Conservation (phyloP, 352 stramenopile species). For the Pythium phragmiticola region DNA sequence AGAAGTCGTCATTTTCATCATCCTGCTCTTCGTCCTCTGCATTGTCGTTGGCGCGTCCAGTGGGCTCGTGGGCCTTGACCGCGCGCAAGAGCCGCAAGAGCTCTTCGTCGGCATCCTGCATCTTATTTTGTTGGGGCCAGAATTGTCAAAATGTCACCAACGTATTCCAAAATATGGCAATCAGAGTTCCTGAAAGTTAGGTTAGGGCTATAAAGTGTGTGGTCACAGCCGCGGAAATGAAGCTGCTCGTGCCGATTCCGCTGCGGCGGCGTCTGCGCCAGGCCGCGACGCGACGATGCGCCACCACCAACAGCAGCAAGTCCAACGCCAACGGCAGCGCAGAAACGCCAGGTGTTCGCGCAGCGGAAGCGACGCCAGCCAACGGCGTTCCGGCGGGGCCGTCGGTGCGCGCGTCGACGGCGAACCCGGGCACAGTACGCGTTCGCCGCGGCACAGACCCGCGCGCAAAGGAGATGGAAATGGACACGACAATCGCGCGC, state of each 20-base stretch:
- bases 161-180: neutral
- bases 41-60: neutral
- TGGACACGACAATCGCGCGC: conserved; percentile 30
- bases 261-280: conserved; percentile 3
- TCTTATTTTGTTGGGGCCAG: neutral
- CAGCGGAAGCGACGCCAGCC: neutral
- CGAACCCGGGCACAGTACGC: conserved; percentile 22
- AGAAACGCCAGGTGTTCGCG: neutral
- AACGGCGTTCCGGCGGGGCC: conserved; percentile 1
- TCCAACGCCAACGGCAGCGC: neutral
- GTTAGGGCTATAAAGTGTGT: neutral
- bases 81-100: conserved; percentile 22
- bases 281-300: neutral
- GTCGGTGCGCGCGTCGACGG: conserved; percentile 9
- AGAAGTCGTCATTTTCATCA: neutral
- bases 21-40: neutral
- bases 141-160: conserved; percentile 1
- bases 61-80: conserved; percentile 23
- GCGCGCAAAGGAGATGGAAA: conserved; percentile 25
- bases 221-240: neutral
- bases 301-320: neutral
- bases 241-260: conserved; percentile 6
- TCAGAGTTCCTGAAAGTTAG: neutral
- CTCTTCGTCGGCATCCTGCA: conserved; percentile 11
- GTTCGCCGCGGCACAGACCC: conserved; percentile 24